Evolutionary conservation across 1,284 basidiomycete genomes (phyloP).

Genomic region (Cryptococcus depauperatus): DNA sequence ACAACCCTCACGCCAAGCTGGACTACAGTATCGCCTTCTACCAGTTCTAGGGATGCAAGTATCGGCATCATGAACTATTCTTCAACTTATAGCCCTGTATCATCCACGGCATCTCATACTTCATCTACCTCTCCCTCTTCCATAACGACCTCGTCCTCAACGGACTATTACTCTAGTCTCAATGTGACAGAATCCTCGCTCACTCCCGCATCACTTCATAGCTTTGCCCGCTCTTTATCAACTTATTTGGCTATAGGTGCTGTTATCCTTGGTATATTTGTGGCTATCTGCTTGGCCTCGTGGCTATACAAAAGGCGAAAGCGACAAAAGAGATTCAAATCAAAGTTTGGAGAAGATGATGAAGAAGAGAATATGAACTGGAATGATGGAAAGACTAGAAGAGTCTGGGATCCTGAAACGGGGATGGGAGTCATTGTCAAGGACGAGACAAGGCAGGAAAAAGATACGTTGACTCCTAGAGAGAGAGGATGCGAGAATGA

Average conservation of each 20-base stretch:
- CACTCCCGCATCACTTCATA: conserved; percentile 4
- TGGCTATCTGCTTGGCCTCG: conserved; percentile 2
- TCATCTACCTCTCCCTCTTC: neutral
- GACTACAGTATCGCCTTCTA: too few relatives aligned
- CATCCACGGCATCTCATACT: too few relatives aligned
- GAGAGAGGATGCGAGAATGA: neutral
- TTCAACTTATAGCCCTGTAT: too few relatives aligned
- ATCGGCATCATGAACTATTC: too few relatives aligned
- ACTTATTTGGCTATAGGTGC: conserved; percentile 11
- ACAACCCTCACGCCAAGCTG: too few relatives aligned
- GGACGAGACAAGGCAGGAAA: too few relatives aligned
- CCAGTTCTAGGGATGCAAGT: too few relatives aligned
- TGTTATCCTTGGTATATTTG: conserved; percentile 4
- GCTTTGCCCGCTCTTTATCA: conserved; percentile 9
- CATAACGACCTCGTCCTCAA: neutral
- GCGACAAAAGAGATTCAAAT: conserved; percentile 8
- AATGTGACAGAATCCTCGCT: too few relatives aligned
- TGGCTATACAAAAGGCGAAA: conserved; percentile 6
- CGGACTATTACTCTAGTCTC: neutral
- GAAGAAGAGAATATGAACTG: conserved; percentile 3
- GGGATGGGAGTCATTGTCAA: neutral
- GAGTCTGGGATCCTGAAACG: conserved; percentile 3
- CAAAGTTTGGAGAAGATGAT: conserved; percentile 1
- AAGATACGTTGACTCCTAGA: too few relatives aligned
- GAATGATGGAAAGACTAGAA: neutral